Conservation (phyloP, 352 stramenopile genomes). For the Phytopythium ostracodes region DNA sequence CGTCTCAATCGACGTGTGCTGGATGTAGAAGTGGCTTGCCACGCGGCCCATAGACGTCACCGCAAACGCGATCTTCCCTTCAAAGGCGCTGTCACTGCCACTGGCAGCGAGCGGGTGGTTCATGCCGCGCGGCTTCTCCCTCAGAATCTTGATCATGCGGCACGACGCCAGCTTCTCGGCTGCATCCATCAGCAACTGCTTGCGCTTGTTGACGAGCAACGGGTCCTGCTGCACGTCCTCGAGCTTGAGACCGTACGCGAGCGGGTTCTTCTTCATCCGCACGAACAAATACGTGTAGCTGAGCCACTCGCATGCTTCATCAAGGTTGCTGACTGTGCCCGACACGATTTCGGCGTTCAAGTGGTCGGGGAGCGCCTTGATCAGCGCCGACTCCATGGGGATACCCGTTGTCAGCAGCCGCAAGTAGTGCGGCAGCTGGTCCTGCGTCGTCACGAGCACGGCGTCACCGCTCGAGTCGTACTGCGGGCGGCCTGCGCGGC, state of each 20-base stretch:
- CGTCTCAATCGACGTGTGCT: constrained; percentile 95
- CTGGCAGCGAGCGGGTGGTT: neutral
- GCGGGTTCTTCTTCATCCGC: constrained; percentile 97
- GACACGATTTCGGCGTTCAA: constrained; percentile 99
- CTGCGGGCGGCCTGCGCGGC: constrained; percentile 96
- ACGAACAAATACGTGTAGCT: constrained; percentile 99
- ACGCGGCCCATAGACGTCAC: constrained; percentile 97
- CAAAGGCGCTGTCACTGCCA: constrained; percentile 14
- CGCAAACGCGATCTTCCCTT: constrained; percentile 75
- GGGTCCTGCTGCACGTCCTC: constrained; percentile 92
- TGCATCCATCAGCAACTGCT: constrained; percentile 68
- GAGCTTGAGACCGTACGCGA: constrained; percentile 96
- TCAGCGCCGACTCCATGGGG: constrained; percentile 97
- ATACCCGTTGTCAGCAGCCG: constrained; percentile 94
- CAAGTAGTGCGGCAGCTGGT: constrained; percentile 92
- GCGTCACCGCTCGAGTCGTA: constrained; percentile 99
- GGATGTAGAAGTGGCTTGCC: constrained; percentile 99
- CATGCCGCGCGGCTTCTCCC: constrained; percentile 38
- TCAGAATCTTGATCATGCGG: constrained; percentile 82
- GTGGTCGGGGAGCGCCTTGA: constrained; percentile 98
- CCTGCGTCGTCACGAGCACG: constrained; percentile 97
- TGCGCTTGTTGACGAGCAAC: constrained; percentile 61
- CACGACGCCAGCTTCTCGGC: constrained; percentile 70
- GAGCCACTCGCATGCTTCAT: constrained; percentile 96
- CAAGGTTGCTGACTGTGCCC: constrained; percentile 97